A percentile compares a stretch with the other conserved stretches of the same genome.
phyloP scores from a whole-genome alignment of 805 yeast species.

The Soucietia sequanensis region DNA sequence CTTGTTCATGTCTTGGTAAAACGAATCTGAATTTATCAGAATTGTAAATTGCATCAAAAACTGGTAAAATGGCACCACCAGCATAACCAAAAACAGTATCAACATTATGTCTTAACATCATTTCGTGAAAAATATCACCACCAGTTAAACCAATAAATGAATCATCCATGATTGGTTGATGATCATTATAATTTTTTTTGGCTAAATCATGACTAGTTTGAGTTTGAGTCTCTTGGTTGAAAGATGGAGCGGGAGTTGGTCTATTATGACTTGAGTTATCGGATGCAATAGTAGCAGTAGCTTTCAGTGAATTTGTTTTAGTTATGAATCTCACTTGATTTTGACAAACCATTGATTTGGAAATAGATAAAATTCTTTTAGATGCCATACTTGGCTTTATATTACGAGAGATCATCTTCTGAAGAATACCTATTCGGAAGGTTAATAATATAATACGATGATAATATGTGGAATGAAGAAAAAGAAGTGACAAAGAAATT shows the following conservation, averaged over 20 bases:
- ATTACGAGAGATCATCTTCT: conserved; percentile 21
- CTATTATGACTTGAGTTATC: conserved; percentile 19
- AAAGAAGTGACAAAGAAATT: too few species aligned
- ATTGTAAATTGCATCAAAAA: conserved; percentile 94
- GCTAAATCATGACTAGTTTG: conserved; percentile 9
- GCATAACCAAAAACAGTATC: conserved; percentile 97
- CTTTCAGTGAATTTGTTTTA: conserved; percentile 28
- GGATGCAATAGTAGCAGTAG: conserved; percentile 27
- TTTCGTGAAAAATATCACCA: conserved; percentile 97
- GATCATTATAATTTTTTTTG: too few species aligned
- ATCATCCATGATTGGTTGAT: conserved; percentile 56
- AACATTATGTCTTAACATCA: conserved; percentile 95
- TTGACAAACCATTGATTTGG: too few species aligned
- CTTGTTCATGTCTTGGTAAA: conserved; percentile 96
- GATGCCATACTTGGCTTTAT: too few species aligned
- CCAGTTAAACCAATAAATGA: conserved; percentile 96
- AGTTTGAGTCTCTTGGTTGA: conserved; percentile 31
- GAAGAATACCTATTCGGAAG: too few species aligned
- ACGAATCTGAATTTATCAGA: conserved; percentile 86
- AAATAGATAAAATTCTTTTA: too few species aligned
- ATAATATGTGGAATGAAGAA: too few species aligned
- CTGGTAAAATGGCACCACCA: conserved; percentile 98
- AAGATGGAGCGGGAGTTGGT: conserved; percentile 52
- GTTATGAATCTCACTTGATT: conserved; percentile 26
- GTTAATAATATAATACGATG: too few species aligned